phyloP scores from a whole-genome alignment of 345 rosid genomes.

The Fremontodendron californicum region DNA sequence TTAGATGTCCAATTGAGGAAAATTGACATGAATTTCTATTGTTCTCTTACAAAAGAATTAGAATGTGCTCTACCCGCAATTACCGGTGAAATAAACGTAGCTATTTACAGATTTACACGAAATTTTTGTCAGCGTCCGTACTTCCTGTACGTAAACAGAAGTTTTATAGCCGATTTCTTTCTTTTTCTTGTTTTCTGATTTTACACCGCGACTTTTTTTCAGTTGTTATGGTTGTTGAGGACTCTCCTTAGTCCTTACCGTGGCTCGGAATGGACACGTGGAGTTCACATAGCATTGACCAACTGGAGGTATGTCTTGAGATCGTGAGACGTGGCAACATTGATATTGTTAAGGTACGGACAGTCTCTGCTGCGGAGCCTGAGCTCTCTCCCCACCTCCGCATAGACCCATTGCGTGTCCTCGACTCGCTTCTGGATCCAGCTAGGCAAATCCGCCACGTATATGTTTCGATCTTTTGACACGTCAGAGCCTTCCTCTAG shows the following conservation, averaged over 20 bases:
- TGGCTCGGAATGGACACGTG: constrained; percentile 60
- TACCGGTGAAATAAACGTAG: background rate
- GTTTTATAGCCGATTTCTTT: background rate
- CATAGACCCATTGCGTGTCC: constrained; percentile 68
- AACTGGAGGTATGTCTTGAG: constrained; percentile 70
- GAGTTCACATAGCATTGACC: constrained; percentile 72
- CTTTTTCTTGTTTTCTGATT: background rate
- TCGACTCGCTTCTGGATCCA: constrained; percentile 63
- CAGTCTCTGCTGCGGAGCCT: constrained; percentile 65
- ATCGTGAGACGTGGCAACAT: constrained; percentile 83
- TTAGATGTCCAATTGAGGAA: background rate
- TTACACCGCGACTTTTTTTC: background rate
- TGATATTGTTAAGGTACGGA: constrained; percentile 44
- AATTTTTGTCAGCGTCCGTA: background rate
- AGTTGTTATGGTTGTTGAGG: constrained; percentile 13
- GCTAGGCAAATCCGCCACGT: constrained; percentile 32
- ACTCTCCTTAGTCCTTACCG: constrained; percentile 43
- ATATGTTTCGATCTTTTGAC: constrained; percentile 1
- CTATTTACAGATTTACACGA: background rate
- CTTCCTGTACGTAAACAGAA: background rate
- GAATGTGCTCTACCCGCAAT: background rate
- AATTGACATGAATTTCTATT: background rate
- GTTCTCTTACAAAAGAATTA: background rate
- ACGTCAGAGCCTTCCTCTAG: constrained; percentile 35
- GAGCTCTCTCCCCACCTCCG: constrained; percentile 78